Base-by-base conservation (phyloP, 2,329 filamentous ascomycete genomes). In the Cladosporium sp. region DNA sequence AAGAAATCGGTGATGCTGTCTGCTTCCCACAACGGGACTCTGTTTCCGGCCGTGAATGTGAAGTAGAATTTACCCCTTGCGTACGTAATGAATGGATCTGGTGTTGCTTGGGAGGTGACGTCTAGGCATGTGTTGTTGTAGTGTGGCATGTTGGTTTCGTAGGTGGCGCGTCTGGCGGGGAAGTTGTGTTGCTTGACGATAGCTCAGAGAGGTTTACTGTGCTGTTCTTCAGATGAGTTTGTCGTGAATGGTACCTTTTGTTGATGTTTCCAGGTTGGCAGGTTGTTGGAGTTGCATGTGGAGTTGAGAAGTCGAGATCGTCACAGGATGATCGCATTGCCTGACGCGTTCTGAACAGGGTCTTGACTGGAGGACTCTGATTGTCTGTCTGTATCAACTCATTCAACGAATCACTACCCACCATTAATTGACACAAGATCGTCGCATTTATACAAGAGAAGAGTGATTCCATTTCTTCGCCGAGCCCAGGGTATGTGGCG, bases 11-110 rank as follows among this genome's bases (percentile, higher is more conserved):
- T 76, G 21, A 63, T 55, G 1, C 33, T 31, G 6, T 53, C 73
- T 2, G 78, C 77, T 40, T 77, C 75, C 80, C 80, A 82, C 28
- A 82, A 74, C 58, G 81, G 80, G 37, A 82, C 73, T 14, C 78
- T 75, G 58, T 78, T 74, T 31, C 80, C 80, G n/a, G 75, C 78
- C 3, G 80, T 82, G 69, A 80, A 82, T 11, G 79, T 82, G 72
- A 82, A 73, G 68, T 81, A 82, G 70, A 81, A 82, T 55, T 76
- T 77, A 31, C 76, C 78, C 65, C 78, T 75, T n/a, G 77, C 73
- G 67, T 73, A 77, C 7, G 79, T 75, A 56, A 83, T 77, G 71
- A 79, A 81, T 2, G 81, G 81, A 70, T 83, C 81, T 2, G 81
- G 77, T 16, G 79, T 81, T 6, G 75, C 72, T 18, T 73, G 70